Evolutionary conservation across 176 grass and related monocot genomes (phyloP).

Genomic region (Juncus effusus): DNA sequence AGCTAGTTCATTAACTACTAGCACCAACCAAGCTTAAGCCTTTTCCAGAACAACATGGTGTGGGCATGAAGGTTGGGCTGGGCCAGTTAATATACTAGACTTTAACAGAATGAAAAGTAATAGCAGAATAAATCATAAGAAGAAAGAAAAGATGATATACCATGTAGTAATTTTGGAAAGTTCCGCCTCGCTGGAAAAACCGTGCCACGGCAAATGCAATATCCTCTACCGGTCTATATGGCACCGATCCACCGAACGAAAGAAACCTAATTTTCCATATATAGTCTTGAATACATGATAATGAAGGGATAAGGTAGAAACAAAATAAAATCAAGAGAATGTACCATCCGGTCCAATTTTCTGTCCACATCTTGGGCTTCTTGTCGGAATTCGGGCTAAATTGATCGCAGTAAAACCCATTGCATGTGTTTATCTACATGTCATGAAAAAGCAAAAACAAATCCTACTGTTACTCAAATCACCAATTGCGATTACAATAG

Average conservation of each 20-base stretch:
- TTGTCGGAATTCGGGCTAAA: constrained; percentile 68
- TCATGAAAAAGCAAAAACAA: neutral
- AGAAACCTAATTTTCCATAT: constrained; percentile 51
- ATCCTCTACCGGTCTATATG: constrained; percentile 85
- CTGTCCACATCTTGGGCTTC: constrained; percentile 96
- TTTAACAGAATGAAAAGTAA: too few species aligned
- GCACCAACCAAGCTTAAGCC: too few species aligned
- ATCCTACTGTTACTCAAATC: neutral
- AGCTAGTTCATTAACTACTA: too few species aligned
- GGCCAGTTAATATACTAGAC: too few species aligned
- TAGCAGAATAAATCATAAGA: too few species aligned
- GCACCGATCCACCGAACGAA: constrained; percentile 73
- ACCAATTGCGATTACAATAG: neutral
- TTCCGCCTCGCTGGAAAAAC: constrained; percentile 96
- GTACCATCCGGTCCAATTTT: constrained; percentile 90
- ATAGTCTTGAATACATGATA: neutral
- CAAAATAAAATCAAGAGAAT: neutral
- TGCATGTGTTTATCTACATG: constrained; percentile 97
- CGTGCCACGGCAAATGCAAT: constrained; percentile 85
- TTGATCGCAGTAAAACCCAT: constrained; percentile 96
- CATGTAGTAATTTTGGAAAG: constrained; percentile 99
- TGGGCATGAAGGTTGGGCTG: too few species aligned
- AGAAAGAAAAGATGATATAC: constrained; percentile 16
- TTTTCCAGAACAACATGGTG: too few species aligned
- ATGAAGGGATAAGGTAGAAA: neutral